Conservation (phyloP, 441 rosid genomes). For the Syzygium malaccense region DNA sequence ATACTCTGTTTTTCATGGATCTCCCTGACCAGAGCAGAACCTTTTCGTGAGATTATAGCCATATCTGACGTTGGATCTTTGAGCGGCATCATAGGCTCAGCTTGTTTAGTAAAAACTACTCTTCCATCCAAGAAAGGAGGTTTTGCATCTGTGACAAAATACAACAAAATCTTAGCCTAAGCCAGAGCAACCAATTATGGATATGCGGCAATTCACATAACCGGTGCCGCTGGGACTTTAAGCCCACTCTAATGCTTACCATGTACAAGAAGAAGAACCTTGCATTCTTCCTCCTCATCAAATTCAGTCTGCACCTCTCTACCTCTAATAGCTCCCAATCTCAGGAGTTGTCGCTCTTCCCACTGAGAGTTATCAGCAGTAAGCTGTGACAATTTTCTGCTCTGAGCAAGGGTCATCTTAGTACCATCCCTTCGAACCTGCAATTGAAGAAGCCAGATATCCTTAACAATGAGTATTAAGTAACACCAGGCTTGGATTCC, state of each 20-base stretch:
- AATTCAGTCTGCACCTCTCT: slow-evolving; percentile 92
- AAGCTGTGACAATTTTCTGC: slow-evolving; percentile 87
- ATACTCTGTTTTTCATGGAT: slow-evolving; percentile 83
- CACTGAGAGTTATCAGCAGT: slow-evolving; percentile 96
- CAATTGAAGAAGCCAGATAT: background rate
- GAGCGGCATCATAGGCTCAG: slow-evolving; percentile 93
- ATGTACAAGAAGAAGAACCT: slow-evolving; percentile 87
- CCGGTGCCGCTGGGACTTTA: background rate
- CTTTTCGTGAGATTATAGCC: slow-evolving; percentile 97
- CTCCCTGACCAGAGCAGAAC: slow-evolving; percentile 83
- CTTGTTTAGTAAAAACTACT: slow-evolving; percentile 92
- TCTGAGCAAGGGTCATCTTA: slow-evolving; percentile 91
- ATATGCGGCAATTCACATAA: background rate
- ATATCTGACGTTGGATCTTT: slow-evolving; percentile 98
- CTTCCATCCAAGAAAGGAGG: slow-evolving; percentile 99
- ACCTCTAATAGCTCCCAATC: slow-evolving; percentile 98
- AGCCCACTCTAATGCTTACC: slow-evolving; percentile 34
- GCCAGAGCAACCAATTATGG: background rate
- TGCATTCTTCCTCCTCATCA: slow-evolving; percentile 89
- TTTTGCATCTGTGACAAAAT: slow-evolving; percentile 61
- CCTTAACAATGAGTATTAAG: background rate
- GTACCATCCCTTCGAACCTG: slow-evolving; percentile 89
- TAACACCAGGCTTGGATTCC: background rate
- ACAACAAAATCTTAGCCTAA: slow-evolving; percentile 11
- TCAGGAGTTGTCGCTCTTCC: slow-evolving; percentile 97